These are phyloP conservation scores for Coemansia sp. DNA, from an alignment of 192 early-diverging fungal species.

Conservation along the genomic window DNA sequence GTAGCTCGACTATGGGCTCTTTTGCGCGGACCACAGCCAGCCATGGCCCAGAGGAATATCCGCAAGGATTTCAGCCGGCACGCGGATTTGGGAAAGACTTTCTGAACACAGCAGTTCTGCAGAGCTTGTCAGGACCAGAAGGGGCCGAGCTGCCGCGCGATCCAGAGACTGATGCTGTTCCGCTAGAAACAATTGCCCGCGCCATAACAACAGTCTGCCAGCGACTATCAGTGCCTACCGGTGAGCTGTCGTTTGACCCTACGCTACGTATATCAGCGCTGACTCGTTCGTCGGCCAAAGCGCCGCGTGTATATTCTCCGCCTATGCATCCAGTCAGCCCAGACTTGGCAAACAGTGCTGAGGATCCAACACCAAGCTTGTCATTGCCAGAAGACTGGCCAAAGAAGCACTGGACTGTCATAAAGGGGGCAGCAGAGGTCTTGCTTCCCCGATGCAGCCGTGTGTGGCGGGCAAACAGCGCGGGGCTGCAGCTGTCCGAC, in stretches of 20 bases:
- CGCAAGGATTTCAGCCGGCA: slow-evolving; percentile 15
- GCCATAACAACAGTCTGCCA: slow-evolving; percentile 25
- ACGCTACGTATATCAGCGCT: slow-evolving; percentile 31
- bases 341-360: background rate
- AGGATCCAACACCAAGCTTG: background rate
- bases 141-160: slow-evolving; percentile 18
- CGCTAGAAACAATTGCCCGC: slow-evolving; percentile 12
- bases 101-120: slow-evolving; percentile 41
- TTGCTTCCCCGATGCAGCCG: slow-evolving; percentile 32
- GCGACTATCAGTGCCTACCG: slow-evolving; percentile 27
- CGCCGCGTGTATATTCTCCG: slow-evolving; percentile 5
- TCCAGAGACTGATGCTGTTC: slow-evolving; percentile 16
- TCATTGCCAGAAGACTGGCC: background rate
- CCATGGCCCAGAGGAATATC: background rate
- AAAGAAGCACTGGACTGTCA: slow-evolving; percentile 36
- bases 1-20: slow-evolving; percentile 1
- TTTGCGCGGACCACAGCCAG: slow-evolving; percentile 3
- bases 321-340: background rate
- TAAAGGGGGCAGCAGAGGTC: slow-evolving; percentile 38
- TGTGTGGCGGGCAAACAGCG: slow-evolving; percentile 18
- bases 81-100: slow-evolving; percentile 49
- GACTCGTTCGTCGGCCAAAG: slow-evolving; percentile 22
- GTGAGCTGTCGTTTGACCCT: slow-evolving; percentile 42
- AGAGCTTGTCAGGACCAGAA: slow-evolving; percentile 18
- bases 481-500: background rate